Conservation (phyloP, 129 eudicot species). For the Deinandra increscens region DNA sequence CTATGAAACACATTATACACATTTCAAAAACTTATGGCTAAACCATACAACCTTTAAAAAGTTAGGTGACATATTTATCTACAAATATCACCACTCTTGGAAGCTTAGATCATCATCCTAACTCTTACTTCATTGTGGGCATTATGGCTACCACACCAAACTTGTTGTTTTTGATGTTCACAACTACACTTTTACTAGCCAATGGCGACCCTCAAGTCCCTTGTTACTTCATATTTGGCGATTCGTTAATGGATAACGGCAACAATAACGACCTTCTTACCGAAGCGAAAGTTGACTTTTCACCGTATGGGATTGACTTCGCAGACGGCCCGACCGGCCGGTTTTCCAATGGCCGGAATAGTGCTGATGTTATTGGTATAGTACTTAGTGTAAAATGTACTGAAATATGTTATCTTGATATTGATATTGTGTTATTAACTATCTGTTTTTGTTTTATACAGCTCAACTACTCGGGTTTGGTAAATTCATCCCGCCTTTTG, state of each 20-base stretch:
- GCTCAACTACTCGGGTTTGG: constrained; percentile 33
- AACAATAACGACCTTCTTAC: constrained; percentile 56
- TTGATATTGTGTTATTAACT: not conserved
- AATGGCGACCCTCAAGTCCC: constrained; percentile 41
- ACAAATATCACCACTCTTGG: too few species aligned
- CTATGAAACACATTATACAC: too few species aligned
- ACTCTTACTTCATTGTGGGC: not conserved
- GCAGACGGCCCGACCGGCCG: constrained; percentile 62
- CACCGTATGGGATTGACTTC: constrained; percentile 68
- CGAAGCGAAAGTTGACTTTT: constrained; percentile 48
- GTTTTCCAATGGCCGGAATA: constrained; percentile 53
- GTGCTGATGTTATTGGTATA: constrained; percentile 49
- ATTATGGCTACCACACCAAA: not conserved
- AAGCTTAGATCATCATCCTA: too few species aligned
- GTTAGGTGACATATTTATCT: too few species aligned
- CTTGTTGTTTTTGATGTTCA: not conserved
- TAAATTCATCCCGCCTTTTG: constrained; percentile 27
- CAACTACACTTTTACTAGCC: not conserved
- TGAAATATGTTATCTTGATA: not conserved
- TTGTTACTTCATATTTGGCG: constrained; percentile 63
- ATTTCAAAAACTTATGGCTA: too few species aligned
- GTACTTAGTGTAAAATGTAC: not conserved
- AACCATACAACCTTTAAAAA: too few species aligned
- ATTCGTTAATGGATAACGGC: constrained; percentile 64
- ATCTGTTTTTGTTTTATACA: not conserved